Base-by-base conservation (phyloP, 1,139 yeast species). In the Taiozyma onychis region DNA sequence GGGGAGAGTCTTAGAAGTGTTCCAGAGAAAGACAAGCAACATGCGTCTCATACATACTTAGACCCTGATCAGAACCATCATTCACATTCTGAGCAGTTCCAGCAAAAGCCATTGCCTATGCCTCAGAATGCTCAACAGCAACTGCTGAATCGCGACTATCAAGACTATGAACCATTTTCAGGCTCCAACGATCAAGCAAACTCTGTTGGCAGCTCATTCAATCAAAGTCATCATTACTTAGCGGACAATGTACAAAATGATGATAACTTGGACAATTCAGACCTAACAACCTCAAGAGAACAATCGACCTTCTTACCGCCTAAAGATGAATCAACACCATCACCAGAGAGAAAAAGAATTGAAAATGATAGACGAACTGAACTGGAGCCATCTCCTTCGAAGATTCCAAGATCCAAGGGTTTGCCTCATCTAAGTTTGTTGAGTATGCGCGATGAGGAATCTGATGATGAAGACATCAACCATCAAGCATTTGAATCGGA, bases 401-500 rank as follows among this genome's bases (percentile, higher is more conserved):
- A 54, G 41, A 30, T 59, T 13, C 59, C 62, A 27, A 52, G 62
- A 48, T 55, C 50, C 22, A 54, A 54, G 34, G 64, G 52, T 9
- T 46, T 60, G 2, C 63, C 64, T n/a, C 61, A 57, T 45, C 47
- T 60, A 32, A 59, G 57, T 49, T 37, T 59, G 5, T 34, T 60
- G 47, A 59, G 55, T 22, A 47, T 60, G 44, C 45, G 57, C 27
- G 62, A 57, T 39, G 59, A 58, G 27, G 57, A 54, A 18, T 52
- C 52, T 10, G 57, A 52, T 18, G 50, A 50, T 14, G 52, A 52
- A 14, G 48, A 47, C 41, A 46, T 26, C 21, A 46, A 44, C 9
- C 44, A 44, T 34, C 30, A 34, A 18, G 24, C 41, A 18, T 37
- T 37, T 18, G 41, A 32, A 32, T 9, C 35, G 14, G 35, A 32